Conservation (phyloP, 2,329 filamentous ascomycete species). For the Venturia carpophila region DNA sequence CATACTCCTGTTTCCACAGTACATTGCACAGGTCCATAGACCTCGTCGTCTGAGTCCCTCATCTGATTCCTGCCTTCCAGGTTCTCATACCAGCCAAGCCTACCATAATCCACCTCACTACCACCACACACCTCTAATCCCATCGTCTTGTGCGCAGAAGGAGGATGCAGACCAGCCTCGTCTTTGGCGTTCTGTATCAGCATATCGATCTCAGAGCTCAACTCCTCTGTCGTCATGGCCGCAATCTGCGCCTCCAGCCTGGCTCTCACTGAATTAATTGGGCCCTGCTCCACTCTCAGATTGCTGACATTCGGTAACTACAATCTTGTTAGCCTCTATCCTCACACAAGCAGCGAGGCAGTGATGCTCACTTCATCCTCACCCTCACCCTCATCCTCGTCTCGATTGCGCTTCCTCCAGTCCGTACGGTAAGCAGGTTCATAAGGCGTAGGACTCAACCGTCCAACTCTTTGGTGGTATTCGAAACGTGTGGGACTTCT, state of each 20-base stretch:
- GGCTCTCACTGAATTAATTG: not conserved
- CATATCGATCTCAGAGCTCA: not conserved
- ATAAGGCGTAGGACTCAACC: not conserved
- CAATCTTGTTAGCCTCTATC: not conserved
- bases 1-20: not conserved
- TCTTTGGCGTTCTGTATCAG: not conserved
- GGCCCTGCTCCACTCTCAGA: not conserved
- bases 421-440: not conserved
- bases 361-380: not conserved
- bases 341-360: not conserved
- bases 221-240: not conserved
- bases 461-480: not conserved
- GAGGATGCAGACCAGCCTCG: not conserved
- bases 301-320: not conserved
- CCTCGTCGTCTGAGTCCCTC: not conserved
- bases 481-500: not conserved
- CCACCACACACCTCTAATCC: not conserved
- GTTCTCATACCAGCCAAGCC: not conserved
- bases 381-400: not conserved
- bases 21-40: not conserved
- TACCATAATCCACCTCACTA: not conserved
- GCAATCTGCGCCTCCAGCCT: not conserved
- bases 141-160: not conserved
- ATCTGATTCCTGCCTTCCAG: not conserved
- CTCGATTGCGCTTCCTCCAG: not conserved